These are phyloP conservation scores for Penicillium daleae DNA, from an alignment of 495 filamentous ascomycete genomes.

Conservation along the genomic window DNA sequence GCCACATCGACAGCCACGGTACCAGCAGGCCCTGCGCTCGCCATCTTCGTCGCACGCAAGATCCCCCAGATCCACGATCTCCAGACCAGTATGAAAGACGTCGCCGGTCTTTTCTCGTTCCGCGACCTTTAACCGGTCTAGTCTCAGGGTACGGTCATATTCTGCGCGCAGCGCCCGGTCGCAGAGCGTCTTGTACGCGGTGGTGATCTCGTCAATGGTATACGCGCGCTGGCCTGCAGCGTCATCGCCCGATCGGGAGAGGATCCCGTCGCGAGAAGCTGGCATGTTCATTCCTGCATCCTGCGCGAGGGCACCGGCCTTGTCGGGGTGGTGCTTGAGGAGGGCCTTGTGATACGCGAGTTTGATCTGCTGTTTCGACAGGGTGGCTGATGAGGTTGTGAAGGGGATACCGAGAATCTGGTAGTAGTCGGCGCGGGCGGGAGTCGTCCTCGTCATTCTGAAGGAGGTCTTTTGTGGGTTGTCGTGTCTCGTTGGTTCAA, in stretches of 20 bases:
- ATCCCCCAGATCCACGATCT: constrained; percentile 84
- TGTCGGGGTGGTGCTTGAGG: constrained; percentile 82
- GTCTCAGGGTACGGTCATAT: constrained; percentile 64
- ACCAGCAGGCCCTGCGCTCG: constrained; percentile 53
- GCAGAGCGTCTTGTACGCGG: constrained; percentile 73
- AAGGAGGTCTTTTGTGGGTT: background rate
- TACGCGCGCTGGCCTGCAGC: constrained; percentile 27
- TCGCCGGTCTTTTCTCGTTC: constrained; percentile 34
- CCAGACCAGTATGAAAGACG: constrained; percentile 68
- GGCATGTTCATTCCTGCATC: constrained; percentile 5
- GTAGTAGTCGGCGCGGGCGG: constrained; percentile 47
- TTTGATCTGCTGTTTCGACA: constrained; percentile 61
- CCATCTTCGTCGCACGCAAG: constrained; percentile 57
- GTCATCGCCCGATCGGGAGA: background rate
- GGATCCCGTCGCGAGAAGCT: constrained; percentile 4
- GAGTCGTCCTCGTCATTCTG: constrained; percentile 29
- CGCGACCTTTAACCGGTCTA: constrained; percentile 35
- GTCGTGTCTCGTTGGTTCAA: background rate
- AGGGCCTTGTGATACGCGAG: constrained; percentile 78
- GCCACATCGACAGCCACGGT: constrained; percentile 77
- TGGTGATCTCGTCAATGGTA: constrained; percentile 78
- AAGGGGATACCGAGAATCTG: constrained; percentile 56
- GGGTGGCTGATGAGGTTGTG: constrained; percentile 20
- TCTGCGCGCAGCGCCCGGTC: constrained; percentile 58
- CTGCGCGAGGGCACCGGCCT: constrained; percentile 41